Conservation (phyloP, 805 yeast species). For the Spathaspora boniae region DNA sequence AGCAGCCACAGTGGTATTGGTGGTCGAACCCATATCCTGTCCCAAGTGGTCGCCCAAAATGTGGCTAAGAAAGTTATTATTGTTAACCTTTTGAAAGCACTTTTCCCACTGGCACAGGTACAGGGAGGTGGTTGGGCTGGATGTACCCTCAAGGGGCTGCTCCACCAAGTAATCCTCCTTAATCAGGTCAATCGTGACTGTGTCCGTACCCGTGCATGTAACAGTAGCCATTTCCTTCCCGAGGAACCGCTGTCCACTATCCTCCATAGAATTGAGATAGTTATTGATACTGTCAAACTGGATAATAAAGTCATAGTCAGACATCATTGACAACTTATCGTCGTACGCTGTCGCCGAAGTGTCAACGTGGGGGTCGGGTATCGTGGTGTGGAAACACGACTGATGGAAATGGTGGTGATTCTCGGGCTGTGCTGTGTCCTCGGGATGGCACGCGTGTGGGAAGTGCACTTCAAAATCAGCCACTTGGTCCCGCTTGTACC, state of each 20-base stretch:
- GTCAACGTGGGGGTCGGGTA: slow-evolving; percentile 19
- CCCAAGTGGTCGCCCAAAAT: slow-evolving; percentile 49
- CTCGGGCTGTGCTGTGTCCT: slow-evolving; percentile 7
- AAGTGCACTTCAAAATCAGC: slow-evolving; percentile 32
- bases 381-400: slow-evolving; percentile 45
- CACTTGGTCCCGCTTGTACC: slow-evolving; percentile 8
- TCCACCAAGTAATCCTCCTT: too few relatives aligned
- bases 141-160: background rate
- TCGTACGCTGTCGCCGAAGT: slow-evolving; percentile 3
- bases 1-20: too few relatives aligned
- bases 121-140: background rate
- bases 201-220: too few relatives aligned
- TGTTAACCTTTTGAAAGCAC: slow-evolving; percentile 45
- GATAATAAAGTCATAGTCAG: slow-evolving; percentile 37
- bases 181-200: too few relatives aligned
- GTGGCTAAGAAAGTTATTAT: slow-evolving; percentile 29
- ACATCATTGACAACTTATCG: slow-evolving; percentile 16
- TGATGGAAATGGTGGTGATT: slow-evolving; percentile 30
- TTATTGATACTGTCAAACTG: slow-evolving; percentile 33
- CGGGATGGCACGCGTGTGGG: slow-evolving; percentile 36
- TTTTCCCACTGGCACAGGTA: slow-evolving; percentile 68
- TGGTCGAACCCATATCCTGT: slow-evolving; percentile 7
- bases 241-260: too few relatives aligned
- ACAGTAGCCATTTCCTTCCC: too few relatives aligned
- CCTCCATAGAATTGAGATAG: too few relatives aligned